Evolutionary conservation across 129 eudicot genomes (phyloP).

Genomic region (Chrysanthemum makinoi): DNA sequence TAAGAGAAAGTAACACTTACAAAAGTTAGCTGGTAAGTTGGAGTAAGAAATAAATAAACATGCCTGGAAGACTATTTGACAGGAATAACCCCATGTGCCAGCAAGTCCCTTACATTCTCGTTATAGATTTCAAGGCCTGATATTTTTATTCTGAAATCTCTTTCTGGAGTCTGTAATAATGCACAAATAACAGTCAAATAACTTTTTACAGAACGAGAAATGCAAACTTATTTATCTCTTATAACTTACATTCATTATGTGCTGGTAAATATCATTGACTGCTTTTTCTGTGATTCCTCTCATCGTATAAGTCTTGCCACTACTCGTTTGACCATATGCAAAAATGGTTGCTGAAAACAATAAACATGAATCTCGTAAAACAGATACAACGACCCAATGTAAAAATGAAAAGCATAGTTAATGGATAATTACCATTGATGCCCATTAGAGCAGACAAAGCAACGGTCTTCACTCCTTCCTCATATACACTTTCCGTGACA

Average conservation of each 20-base stretch:
- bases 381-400: background rate
- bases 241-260: constrained; percentile 70
- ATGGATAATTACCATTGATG: constrained; percentile 64
- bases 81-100: too few relatives aligned
- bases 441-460: constrained; percentile 96
- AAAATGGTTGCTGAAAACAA: constrained; percentile 81
- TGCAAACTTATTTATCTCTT: background rate
- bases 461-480: constrained; percentile 88
- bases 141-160: constrained; percentile 75
- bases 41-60: too few relatives aligned
- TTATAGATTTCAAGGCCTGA: constrained; percentile 93
- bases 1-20: too few relatives aligned
- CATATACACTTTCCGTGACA: constrained; percentile 71
- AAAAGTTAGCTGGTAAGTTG: too few relatives aligned
- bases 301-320: constrained; percentile 97
- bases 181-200: constrained; percentile 9
- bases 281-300: constrained; percentile 96
- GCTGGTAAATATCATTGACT: constrained; percentile 77
- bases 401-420: background rate
- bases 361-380: constrained; percentile 1
- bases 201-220: background rate
- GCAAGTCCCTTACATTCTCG: constrained; percentile 85
- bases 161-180: constrained; percentile 70
- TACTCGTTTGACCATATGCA: constrained; percentile 99
- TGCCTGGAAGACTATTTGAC: too few relatives aligned